Base-by-base conservation (phyloP, 1,139 yeast species). In the Pneumocystis oryctolagi region DNA sequence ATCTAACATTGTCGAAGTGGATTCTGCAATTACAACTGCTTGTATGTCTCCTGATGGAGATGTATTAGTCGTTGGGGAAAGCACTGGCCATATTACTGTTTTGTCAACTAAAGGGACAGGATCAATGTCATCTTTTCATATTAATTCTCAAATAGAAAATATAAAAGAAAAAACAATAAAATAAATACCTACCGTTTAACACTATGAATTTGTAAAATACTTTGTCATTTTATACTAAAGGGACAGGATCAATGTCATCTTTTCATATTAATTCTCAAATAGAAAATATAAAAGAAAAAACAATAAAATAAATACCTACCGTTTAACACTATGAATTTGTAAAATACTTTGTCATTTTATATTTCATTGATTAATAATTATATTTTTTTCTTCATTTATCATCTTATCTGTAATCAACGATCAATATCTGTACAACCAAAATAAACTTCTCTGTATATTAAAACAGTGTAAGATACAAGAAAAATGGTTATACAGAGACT, bases 1-100 rank as follows among this genome's bases (percentile, higher is more conserved):
- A 40, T 57, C n/a, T 20, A 42, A 59, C 14, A 25, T 62, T 18
- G 28, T 63, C 2, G 58, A 62, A 42, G 34, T 62, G 2, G 30
- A 58, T 30, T 61, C 64, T 25, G 62, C 63, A 8, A 42, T 62
- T 28, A 59, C 62, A 2, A 31, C 62, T 25, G 63, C 60, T 8
- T 56, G 42, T 20, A 55, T 62, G 31, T 58, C 63, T 34, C 60
- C 64, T 4, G 63, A 58, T 61, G 35, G 31, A 28, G 39, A 58
- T 20, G 34, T 59, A 58, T 58, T 61, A 28, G 28, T 58, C 8
- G 55, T 61, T 14, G 58, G 63, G 16, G 58, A 40, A 30, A 40
- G 35, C n/a, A 59, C 55, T 18, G 63, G 63, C 16, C 58, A 55
- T 55, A 39, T 57, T 9, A 59, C 58, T 34, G 55, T 61, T 47